Base-by-base conservation (phyloP, 768 basidiomycete genomes). In the Phaeotremella fagi region DNA sequence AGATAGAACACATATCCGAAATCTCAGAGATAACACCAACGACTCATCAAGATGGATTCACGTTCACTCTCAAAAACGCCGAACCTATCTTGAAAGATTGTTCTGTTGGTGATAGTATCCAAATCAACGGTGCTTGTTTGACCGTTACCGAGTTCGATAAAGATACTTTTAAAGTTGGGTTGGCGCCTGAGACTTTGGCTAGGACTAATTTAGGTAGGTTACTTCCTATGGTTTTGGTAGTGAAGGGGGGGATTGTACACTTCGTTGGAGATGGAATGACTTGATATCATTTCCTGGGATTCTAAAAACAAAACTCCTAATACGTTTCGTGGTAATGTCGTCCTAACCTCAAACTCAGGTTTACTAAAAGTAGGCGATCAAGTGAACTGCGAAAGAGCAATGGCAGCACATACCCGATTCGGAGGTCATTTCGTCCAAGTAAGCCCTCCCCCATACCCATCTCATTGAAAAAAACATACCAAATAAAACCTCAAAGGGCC, bases 351-450 rank as follows among this genome's bases (percentile, higher is more conserved):
- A 7, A 7, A 33, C 31, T 7, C 61, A 94, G 90, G 91, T 27
- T 84, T 88, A 65, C 78, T 87, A 49, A 80, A 78, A 59, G 82
- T 83, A 16, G 89, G 88, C 18, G 85, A 89, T 60, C 80, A 83
- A 63, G 81, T 97, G 42, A 97, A 98, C 73, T 79, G 92, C 33
- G 95, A 99, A 77, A 82, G 95, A 45, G 95, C 95, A 2, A 90
- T 98, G 89, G 85, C 83, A 20, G 85, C 86, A 3, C 87, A 91
- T 76, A 84, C 82, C 16, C 80, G 94, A 51, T 95, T 98, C 66
- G 95, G 95, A 24, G 95, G 95, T 11, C 95, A 99, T 72, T 91
- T 92, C 70, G 95, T 99, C 20, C 94, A 98, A 82, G 91, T 88
- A 66, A 50, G 78, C 54, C 16, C 16, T 33, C 9, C n/a, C n/a